phyloP scores from a whole-genome alignment of 495 filamentous ascomycete species.

The Penicillium cinerascens region DNA sequence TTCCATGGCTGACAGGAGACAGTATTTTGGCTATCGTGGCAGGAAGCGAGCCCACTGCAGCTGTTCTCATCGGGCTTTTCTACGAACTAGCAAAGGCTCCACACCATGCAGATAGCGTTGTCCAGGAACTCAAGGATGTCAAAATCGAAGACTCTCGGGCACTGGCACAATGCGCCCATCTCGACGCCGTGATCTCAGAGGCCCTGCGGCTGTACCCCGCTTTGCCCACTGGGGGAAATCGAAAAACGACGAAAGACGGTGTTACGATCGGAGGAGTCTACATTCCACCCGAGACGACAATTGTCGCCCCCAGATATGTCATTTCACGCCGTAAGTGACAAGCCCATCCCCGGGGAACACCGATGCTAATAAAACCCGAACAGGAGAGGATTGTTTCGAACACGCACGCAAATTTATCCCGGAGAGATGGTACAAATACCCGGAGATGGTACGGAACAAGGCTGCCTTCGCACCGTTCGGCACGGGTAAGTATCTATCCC shows the following conservation, averaged over 20 bases:
- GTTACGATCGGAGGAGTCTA: slow-evolving; percentile 15
- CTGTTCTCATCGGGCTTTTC: slow-evolving; percentile 13
- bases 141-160: slow-evolving; percentile 2
- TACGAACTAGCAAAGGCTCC: slow-evolving; percentile 12
- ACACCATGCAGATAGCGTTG: slow-evolving; percentile 6
- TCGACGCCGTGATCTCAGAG: slow-evolving; percentile 51
- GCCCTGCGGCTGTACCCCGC: slow-evolving; percentile 49
- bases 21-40: slow-evolving; percentile 19
- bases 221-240: slow-evolving; percentile 35
- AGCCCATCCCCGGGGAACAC: slow-evolving; percentile 7
- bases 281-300: slow-evolving; percentile 25
- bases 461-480: slow-evolving; percentile 52
- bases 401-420: slow-evolving; percentile 46
- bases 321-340: slow-evolving; percentile 33
- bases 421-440: slow-evolving; percentile 49
- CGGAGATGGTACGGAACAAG: slow-evolving; percentile 48
- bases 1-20: slow-evolving; percentile 15
- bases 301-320: slow-evolving; percentile 34
- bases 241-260: slow-evolving; percentile 28
- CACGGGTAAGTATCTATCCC: slow-evolving; percentile 21
- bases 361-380: neutral
- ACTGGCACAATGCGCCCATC: slow-evolving; percentile 33
- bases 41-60: slow-evolving; percentile 17
- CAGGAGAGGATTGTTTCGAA: slow-evolving; percentile 34
- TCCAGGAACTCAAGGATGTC: slow-evolving; percentile 10